Evolutionary conservation across 106 monocot genomes (phyloP), one percentile per base, ranked within the genome.

Genomic region (Dioscorea zingiberensis): DNA sequence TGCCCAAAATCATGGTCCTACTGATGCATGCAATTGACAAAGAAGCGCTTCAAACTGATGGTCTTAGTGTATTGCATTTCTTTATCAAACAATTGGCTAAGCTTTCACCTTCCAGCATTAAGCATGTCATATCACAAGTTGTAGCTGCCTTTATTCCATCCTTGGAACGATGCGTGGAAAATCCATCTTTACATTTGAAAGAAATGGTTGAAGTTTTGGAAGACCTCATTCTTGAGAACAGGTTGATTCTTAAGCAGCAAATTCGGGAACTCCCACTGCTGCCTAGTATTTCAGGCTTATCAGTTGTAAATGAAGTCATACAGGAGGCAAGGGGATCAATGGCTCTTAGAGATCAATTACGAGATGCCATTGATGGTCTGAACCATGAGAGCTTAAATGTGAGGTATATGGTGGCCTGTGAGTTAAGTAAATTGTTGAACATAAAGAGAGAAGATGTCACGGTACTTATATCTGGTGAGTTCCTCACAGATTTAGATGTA

Each of bases 321-420:
- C 83, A 86, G 45, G 84, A 93, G 25, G 85, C 97, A 56, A 81
- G 92, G 61, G 97, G 97, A 69, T 86, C 86, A 65, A 89, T 86
- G 84, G 84, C 84, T 53, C 63, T 98, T 27, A 74, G 81, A 57
- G 97, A 93, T 65, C 92, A 98, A 59, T 73, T 98, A 68, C 81
- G 75, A 74, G 76, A 86, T 78, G 81, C 89, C 64, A 76, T 72
- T 69, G 76, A 81, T 78, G 92, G 97, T 38, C 80, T 98, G 69
- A 98, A 84, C 44, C 92, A 98, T 70, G 97, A 98, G 67, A 98
- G 86, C 73, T 77, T 98, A 74, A 98, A 98, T 84, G 97, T 93
- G 26, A 92, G 84, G 65, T 93, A 98, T 69, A 92, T 98, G 92
- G 77, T 92, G 60, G 97, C 92, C 27, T 89, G 84, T 72, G 97